Conservation (phyloP, 768 basidiomycete genomes). For the Mycena galericulata region DNA sequence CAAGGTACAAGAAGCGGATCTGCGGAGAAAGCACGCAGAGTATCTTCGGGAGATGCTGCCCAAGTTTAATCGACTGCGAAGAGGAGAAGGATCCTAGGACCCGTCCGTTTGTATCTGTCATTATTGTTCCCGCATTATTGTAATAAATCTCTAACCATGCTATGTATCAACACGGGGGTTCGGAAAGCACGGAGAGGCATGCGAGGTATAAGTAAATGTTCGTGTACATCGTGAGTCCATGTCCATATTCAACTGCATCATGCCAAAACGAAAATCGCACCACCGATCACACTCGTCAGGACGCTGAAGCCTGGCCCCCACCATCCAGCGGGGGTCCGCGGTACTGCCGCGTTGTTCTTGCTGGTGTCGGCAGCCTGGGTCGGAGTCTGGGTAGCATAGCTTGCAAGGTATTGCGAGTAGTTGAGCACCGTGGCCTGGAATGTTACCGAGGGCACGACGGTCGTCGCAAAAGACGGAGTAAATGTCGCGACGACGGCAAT, state of each 20-base stretch:
- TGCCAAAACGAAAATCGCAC: slow-evolving; percentile 10
- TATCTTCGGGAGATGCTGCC: slow-evolving; percentile 93
- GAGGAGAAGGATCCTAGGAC: slow-evolving; percentile 66
- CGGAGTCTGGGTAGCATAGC: slow-evolving; percentile 16
- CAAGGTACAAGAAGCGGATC: slow-evolving; percentile 83
- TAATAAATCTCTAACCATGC: neutral
- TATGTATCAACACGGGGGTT: neutral
- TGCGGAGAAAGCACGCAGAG: slow-evolving; percentile 89
- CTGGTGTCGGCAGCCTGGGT: neutral
- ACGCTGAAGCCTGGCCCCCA: slow-evolving; percentile 12
- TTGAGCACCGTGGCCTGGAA: slow-evolving; percentile 33
- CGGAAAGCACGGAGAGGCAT: neutral
- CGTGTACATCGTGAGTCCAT: slow-evolving; percentile 23
- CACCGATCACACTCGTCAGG: slow-evolving; percentile 4
- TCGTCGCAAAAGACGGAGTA: slow-evolving; percentile 27
- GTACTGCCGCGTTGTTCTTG: neutral
- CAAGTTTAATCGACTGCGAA: slow-evolving; percentile 84
- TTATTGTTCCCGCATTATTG: neutral
- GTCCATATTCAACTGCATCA: slow-evolving; percentile 15
- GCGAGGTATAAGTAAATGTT: slow-evolving; percentile 15
- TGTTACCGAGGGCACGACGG: slow-evolving; percentile 10
- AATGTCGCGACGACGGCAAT: slow-evolving; percentile 24
- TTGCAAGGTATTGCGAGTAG: slow-evolving; percentile 27
- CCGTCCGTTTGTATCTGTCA: neutral
- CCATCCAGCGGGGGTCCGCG: slow-evolving; percentile 6